Evolutionary conservation across 2,329 filamentous ascomycete genomes (phyloP).

Genomic region (Ampelomyces quisqualis): DNA sequence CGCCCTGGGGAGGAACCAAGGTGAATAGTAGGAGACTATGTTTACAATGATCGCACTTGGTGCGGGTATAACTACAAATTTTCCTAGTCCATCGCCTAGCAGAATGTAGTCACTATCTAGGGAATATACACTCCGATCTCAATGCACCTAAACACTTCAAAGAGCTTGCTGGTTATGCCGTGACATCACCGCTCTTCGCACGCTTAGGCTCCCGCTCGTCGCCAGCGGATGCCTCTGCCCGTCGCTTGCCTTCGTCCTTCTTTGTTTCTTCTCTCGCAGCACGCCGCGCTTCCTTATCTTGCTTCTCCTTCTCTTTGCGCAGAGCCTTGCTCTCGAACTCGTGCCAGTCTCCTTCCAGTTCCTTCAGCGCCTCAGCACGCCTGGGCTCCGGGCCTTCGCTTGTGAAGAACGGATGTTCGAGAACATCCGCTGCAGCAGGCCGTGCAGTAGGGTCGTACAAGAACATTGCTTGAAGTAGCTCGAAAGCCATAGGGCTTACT

Average conservation of each 20-base stretch:
- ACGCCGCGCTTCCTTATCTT: slow-evolving; percentile 57
- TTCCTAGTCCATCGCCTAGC: too few species aligned
- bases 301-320: slow-evolving; percentile 80
- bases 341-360: slow-evolving; percentile 93
- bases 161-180: slow-evolving; percentile 6
- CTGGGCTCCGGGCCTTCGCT: slow-evolving; percentile 73
- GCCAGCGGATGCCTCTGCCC: slow-evolving; percentile 31
- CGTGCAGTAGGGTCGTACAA: slow-evolving; percentile 82
- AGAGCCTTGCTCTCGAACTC: slow-evolving; percentile 97
- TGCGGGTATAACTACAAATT: too few species aligned
- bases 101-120: neutral
- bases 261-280: slow-evolving; percentile 35
- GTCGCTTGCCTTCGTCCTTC: slow-evolving; percentile 39
- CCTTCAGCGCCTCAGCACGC: slow-evolving; percentile 78
- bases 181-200: slow-evolving; percentile 26
- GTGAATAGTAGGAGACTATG: too few species aligned
- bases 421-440: slow-evolving; percentile 78
- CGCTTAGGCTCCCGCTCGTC: slow-evolving; percentile 39
- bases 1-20: too few species aligned
- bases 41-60: too few species aligned
- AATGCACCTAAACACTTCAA: neutral
- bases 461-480: slow-evolving; percentile 82
- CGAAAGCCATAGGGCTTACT: slow-evolving; percentile 77
- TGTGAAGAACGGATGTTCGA: slow-evolving; percentile 86
- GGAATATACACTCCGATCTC: neutral